Percentiles rank a stretch among this genome's conserved stretches.
Evolutionary conservation across 257 asterid species (phyloP).

Genomic region (Ilex aquifolium): DNA sequence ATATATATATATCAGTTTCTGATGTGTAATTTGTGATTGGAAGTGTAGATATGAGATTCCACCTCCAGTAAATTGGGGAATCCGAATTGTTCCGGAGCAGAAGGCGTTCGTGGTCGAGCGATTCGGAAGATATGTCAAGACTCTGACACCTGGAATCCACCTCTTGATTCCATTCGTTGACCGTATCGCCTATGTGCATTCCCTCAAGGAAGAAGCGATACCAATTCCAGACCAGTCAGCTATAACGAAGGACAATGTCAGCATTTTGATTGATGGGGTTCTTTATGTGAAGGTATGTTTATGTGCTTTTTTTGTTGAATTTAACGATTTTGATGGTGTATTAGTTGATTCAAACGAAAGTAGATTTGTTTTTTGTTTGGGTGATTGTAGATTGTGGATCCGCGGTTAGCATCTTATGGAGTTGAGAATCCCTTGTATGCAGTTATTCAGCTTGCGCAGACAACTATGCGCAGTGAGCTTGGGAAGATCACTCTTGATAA

Average conservation of each 20-base stretch:
- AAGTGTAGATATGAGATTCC: constrained; percentile 40
- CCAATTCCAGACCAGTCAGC: constrained; percentile 58
- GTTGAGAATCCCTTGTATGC: constrained; percentile 84
- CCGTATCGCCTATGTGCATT: constrained; percentile 46
- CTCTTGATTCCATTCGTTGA: not conserved
- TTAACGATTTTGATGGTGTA: not conserved
- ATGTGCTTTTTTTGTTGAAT: not conserved
- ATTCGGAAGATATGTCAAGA: not conserved
- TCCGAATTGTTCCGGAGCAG: constrained; percentile 46
- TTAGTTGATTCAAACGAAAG: not conserved
- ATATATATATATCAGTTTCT: not conserved
- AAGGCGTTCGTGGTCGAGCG: not conserved
- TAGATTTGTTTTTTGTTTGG: too few species aligned
- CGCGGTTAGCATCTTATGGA: constrained; percentile 90
- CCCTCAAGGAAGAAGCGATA: constrained; percentile 78
- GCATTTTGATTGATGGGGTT: constrained; percentile 28
- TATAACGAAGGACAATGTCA: constrained; percentile 4
- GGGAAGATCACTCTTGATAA: constrained; percentile 93
- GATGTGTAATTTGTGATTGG: constrained; percentile 5
- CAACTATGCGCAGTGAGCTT: constrained; percentile 98
- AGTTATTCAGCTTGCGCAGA: constrained; percentile 87
- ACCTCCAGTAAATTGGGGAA: constrained; percentile 76
- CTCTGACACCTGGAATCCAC: not conserved
- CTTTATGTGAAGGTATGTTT: constrained; percentile 65
- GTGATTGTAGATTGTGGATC: constrained; percentile 65